These are phyloP conservation scores for Yamadazyma pseudoaaseri DNA, from an alignment of 1,139 yeast species.

Conservation along the genomic window DNA sequence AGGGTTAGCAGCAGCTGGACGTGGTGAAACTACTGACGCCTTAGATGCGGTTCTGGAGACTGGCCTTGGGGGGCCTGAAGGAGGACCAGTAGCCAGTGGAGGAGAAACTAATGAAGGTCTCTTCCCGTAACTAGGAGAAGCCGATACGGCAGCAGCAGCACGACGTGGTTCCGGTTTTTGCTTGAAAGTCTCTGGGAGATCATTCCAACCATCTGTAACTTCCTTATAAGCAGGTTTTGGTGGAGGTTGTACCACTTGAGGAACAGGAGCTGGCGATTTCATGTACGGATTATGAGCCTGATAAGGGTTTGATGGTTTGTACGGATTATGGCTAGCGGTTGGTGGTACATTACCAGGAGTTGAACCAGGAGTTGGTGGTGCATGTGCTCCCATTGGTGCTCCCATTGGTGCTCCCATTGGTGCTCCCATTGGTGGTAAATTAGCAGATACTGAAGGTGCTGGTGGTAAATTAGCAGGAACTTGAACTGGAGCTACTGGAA, in stretches of 20 bases:
- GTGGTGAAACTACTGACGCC: conserved; percentile 15
- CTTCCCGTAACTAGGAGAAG: conserved; percentile 14
- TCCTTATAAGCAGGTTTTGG: conserved; percentile 42
- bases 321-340: conserved; percentile 12
- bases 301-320: conserved; percentile 14
- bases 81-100: conserved; percentile 17
- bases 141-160: conserved; percentile 42
- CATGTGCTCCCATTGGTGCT: conserved; percentile 2
- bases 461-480: background rate
- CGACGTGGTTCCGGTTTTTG: conserved; percentile 48
- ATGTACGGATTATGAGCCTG: conserved; percentile 16
- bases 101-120: conserved; percentile 16
- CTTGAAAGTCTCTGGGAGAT: conserved; percentile 73
- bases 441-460: conserved; percentile 1
- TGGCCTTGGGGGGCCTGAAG: conserved; percentile 34
- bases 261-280: conserved; percentile 9
- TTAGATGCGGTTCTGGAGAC: conserved; percentile 29
- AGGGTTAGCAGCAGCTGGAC: conserved; percentile 15
- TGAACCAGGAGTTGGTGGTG: conserved; percentile 1
- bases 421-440: background rate
- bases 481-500: conserved; percentile 3
- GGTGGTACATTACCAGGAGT: conserved; percentile 2
- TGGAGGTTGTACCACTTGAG: conserved; percentile 30
- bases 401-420: background rate
- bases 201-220: conserved; percentile 92